Evolutionary conservation across 495 filamentous ascomycete species (phyloP).

Genomic region (Penicillium argentinense): DNA sequence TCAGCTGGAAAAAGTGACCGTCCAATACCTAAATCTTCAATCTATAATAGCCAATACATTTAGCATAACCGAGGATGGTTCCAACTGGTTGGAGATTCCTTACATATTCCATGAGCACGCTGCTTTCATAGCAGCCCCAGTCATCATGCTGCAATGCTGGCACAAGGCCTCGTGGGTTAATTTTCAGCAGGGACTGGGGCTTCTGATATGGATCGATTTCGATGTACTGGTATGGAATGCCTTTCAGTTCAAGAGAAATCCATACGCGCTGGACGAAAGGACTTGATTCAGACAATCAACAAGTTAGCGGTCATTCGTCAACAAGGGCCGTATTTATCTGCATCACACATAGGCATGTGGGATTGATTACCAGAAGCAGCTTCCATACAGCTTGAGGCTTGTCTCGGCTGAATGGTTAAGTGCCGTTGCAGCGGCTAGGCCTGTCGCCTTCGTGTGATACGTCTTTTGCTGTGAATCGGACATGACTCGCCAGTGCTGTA

Average conservation of each 20-base stretch:
- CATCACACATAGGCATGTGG: slow-evolving; percentile 4
- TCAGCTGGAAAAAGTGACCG: slow-evolving; percentile 60
- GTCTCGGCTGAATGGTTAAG: slow-evolving; percentile 67
- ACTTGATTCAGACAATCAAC: slow-evolving; percentile 25
- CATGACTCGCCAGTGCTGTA: slow-evolving; percentile 38
- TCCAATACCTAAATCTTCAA: slow-evolving; percentile 73
- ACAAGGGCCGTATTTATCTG: not conserved
- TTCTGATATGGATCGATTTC: slow-evolving; percentile 89
- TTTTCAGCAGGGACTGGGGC: slow-evolving; percentile 71
- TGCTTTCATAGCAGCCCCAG: slow-evolving; percentile 87
- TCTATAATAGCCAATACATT: slow-evolving; percentile 39
- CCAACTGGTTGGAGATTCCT: slow-evolving; percentile 5
- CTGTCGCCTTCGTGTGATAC: slow-evolving; percentile 83
- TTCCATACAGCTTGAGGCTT: slow-evolving; percentile 80
- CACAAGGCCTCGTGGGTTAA: slow-evolving; percentile 87
- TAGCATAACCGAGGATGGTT: slow-evolving; percentile 4
- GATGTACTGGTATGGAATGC: slow-evolving; percentile 83
- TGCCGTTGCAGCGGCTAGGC: slow-evolving; percentile 71
- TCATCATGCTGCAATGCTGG: slow-evolving; percentile 81
- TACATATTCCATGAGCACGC: slow-evolving; percentile 89
- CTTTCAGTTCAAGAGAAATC: slow-evolving; percentile 90
- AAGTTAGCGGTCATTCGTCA: slow-evolving; percentile 14
- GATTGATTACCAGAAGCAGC: slow-evolving; percentile 78
- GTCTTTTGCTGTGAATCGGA: slow-evolving; percentile 62
- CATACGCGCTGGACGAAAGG: slow-evolving; percentile 92